phyloP scores from a whole-genome alignment of 1,284 basidiomycete species.

The Acaromyces ingoldii region DNA sequence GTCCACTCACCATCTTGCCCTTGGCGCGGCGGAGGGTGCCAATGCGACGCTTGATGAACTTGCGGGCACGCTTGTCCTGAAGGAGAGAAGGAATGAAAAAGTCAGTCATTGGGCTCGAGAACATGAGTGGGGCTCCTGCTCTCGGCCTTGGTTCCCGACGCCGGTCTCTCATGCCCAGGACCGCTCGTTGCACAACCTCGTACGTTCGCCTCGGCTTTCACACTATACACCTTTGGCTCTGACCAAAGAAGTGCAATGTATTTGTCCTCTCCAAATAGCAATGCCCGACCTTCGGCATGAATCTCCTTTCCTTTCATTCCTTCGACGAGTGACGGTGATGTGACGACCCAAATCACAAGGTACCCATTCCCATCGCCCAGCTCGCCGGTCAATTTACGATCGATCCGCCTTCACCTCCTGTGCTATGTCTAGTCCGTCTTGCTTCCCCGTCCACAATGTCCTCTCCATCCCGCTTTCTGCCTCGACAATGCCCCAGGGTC shows the following conservation, averaged over 20 bases:
- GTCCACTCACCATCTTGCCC: constrained; percentile 21
- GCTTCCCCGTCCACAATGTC: background rate
- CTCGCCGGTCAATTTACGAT: background rate
- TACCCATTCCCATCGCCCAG: background rate
- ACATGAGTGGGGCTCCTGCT: no score
- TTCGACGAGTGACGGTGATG: no score
- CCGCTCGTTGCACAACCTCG: no score
- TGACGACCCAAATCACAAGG: background rate
- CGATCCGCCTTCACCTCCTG: background rate
- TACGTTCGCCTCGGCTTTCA: no score
- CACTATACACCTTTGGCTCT: no score
- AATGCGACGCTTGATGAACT: constrained; percentile 50
- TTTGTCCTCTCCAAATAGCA: no score
- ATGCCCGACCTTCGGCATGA: no score
- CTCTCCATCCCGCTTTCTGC: background rate
- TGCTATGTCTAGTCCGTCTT: background rate
- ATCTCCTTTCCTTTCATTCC: no score
- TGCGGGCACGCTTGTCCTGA: constrained; percentile 50
- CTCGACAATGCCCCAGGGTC: no score
- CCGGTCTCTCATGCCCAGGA: no score
- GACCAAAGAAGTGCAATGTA: no score
- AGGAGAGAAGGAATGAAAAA: background rate
- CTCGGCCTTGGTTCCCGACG: no score
- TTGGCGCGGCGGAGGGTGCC: constrained; percentile 50
- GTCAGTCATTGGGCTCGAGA: constrained; percentile 1